A percentile compares a stretch with the other conserved stretches of the same genome.
phyloP scores from a whole-genome alignment of 2,329 filamentous ascomycete genomes.

The Alternaria infectoria region DNA sequence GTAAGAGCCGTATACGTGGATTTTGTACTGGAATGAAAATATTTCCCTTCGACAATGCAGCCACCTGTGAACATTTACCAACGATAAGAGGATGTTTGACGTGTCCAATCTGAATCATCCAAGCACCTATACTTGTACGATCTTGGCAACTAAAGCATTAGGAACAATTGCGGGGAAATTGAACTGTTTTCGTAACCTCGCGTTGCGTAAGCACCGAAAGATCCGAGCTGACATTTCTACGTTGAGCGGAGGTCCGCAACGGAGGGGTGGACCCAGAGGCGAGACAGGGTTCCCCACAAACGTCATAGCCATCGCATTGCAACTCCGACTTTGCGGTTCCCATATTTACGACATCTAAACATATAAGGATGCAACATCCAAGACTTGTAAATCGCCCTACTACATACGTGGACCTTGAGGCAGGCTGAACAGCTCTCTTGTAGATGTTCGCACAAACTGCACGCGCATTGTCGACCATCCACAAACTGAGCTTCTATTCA shows the following conservation, averaged over 20 bases:
- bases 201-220: neutral
- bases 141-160: neutral
- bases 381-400: neutral
- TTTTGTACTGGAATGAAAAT: neutral
- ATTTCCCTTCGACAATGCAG: neutral
- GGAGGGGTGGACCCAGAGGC: neutral
- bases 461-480: neutral
- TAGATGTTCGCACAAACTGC: neutral
- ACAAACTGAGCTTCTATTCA: neutral
- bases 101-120: neutral
- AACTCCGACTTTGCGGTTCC: neutral
- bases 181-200: neutral
- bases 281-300: slow-evolving; percentile 7
- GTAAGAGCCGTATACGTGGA: neutral
- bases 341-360: neutral
- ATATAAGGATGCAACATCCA: neutral
- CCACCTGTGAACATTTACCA: neutral
- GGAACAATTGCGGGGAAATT: neutral
- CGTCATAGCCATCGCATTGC: slow-evolving; percentile 4
- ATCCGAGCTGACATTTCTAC: neutral
- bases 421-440: neutral
- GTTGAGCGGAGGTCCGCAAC: neutral
- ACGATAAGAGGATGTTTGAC: neutral
- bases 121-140: neutral
- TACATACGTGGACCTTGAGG: neutral